Evolutionary conservation across 2,329 filamentous ascomycete genomes (phyloP).

Genomic region (Parastagonospora nodorum): DNA sequence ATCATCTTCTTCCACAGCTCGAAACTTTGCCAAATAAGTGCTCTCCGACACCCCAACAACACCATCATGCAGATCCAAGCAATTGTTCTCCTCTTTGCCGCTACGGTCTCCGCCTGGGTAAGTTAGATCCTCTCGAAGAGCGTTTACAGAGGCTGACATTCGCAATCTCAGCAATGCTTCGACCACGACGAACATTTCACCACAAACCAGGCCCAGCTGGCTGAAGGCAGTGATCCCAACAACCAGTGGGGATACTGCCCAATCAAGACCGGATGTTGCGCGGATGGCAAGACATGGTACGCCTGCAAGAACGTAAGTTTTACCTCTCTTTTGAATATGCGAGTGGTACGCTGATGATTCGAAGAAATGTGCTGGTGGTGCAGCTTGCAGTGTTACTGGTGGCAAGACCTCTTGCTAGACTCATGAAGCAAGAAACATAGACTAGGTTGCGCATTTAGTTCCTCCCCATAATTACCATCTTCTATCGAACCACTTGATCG

Average conservation of each 20-base stretch:
- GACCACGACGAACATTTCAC: neutral
- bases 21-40: neutral
- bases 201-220: neutral
- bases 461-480: no score
- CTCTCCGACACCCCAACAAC: neutral
- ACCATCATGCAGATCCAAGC: neutral
- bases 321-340: neutral
- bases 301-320: neutral
- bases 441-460: no score
- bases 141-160: neutral
- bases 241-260: neutral
- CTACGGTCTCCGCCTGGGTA: neutral
- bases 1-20: neutral
- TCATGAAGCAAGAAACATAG: no score
- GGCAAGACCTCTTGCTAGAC: no score
- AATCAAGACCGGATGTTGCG: neutral
- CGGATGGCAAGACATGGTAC: neutral
- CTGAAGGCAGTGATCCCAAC: neutral
- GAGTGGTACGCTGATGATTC: neutral
- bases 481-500: no score
- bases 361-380: neutral
- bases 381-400: neutral
- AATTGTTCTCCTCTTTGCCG: neutral
- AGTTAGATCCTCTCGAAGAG: neutral
- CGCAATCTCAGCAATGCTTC: neutral